These are phyloP conservation scores for Cadophora sp. DNA, from an alignment of 2,329 filamentous ascomycete species.

Conservation along the genomic window DNA sequence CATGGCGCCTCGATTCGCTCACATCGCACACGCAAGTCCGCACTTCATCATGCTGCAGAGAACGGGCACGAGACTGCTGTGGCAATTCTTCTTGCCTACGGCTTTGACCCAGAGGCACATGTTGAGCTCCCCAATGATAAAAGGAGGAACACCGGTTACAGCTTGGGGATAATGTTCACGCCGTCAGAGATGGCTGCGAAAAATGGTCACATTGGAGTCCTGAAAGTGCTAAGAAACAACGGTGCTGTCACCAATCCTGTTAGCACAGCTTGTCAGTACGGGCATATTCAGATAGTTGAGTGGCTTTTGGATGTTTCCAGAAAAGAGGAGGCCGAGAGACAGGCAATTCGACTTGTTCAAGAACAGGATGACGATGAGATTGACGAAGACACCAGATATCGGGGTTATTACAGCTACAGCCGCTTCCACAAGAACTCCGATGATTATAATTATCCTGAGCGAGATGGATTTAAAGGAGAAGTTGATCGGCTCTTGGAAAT, in stretches of 20 bases:
- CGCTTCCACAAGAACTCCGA: neutral
- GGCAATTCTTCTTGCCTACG: neutral
- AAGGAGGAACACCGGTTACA: neutral
- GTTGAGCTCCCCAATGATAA: neutral
- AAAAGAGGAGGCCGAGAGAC: neutral
- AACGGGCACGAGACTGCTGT: neutral
- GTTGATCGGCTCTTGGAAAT: neutral
- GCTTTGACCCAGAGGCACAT: neutral
- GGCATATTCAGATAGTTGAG: neutral
- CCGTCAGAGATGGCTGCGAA: neutral
- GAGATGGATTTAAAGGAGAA: neutral
- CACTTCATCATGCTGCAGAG: neutral
- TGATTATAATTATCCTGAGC: neutral
- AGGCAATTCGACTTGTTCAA: neutral
- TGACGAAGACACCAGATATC: neutral
- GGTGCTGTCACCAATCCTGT: neutral
- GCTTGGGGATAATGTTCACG: neutral
- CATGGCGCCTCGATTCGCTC: neutral
- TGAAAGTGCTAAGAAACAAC: neutral
- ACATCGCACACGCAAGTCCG: neutral
- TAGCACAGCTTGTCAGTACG: neutral
- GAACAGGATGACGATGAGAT: neutral
- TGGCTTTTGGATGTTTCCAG: neutral
- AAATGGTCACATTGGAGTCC: neutral
- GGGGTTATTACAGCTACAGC: neutral